These are phyloP conservation scores for Sedum album DNA, from an alignment of 164 flowering plant genomes.

Conservation along the genomic window DNA sequence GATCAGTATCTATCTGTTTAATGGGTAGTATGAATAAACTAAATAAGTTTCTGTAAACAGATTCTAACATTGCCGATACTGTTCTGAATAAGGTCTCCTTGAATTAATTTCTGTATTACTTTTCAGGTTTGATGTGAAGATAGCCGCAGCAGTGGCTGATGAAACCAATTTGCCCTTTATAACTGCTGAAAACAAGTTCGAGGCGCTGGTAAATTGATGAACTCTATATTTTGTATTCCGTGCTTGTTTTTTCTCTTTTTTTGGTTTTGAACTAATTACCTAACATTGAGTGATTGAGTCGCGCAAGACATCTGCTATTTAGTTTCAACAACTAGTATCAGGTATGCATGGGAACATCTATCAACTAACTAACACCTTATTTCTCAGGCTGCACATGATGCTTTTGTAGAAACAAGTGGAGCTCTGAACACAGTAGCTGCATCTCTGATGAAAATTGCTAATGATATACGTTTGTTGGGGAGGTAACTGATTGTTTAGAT, in stretches of 20 bases:
- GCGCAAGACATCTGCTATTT: background rate
- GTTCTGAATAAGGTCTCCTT: background rate
- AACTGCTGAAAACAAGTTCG: constrained; percentile 98
- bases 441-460: constrained; percentile 91
- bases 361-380: constrained; percentile 3
- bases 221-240: background rate
- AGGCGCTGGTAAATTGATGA: constrained; percentile 68
- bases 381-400: constrained; percentile 94
- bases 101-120: constrained; percentile 9
- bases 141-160: constrained; percentile 96
- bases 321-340: background rate
- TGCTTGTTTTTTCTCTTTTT: background rate
- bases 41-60: background rate
- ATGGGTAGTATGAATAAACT: background rate
- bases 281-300: background rate
- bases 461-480: constrained; percentile 89
- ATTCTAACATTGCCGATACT: background rate
- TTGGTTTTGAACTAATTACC: background rate
- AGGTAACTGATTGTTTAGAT: constrained; percentile 34
- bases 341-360: background rate
- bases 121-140: constrained; percentile 89
- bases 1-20: background rate
- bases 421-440: constrained; percentile 78
- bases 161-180: constrained; percentile 88
- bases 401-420: constrained; percentile 97